These are phyloP conservation scores for Metschnikowia gelsemii DNA, from an alignment of 805 yeast genomes.

Conservation along the genomic window DNA sequence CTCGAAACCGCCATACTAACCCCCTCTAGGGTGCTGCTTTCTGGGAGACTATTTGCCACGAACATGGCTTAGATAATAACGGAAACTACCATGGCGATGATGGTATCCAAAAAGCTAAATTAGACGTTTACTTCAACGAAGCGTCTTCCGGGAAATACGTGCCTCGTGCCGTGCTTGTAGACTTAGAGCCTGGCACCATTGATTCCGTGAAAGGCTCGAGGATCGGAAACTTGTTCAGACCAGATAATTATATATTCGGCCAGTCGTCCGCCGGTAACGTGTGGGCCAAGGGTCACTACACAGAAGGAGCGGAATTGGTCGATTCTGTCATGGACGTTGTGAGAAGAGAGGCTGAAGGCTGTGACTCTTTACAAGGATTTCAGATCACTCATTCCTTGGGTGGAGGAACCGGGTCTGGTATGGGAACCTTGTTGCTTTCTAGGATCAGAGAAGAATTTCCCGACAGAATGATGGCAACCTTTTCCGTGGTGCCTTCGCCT, in stretches of 20 bases:
- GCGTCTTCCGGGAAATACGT: constrained; percentile 87
- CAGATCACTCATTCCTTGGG: constrained; percentile 64
- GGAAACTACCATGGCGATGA: constrained; percentile 62
- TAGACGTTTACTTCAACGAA: constrained; percentile 85
- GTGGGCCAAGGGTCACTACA: constrained; percentile 97
- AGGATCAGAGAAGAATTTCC: constrained; percentile 90
- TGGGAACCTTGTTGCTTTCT: constrained; percentile 86
- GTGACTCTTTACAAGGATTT: constrained; percentile 93
- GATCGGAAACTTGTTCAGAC: constrained; percentile 87
- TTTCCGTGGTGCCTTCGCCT: constrained; percentile 90
- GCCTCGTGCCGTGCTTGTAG: constrained; percentile 90
- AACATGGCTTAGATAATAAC: constrained; percentile 74
- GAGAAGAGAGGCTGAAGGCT: constrained; percentile 90
- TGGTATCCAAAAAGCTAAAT: constrained; percentile 48
- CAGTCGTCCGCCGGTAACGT: constrained; percentile 93
- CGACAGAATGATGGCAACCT: constrained; percentile 95
- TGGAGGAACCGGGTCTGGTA: constrained; percentile 95
- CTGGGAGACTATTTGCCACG: constrained; percentile 90
- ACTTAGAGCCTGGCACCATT: constrained; percentile 92
- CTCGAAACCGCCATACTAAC: constrained; percentile 10
- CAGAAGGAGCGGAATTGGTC: constrained; percentile 93
- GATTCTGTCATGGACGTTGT: constrained; percentile 87
- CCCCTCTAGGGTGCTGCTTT: constrained; percentile 74
- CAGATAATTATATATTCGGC: constrained; percentile 86
- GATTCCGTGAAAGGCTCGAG: constrained; percentile 77